phyloP scores from a whole-genome alignment of 2,329 filamentous ascomycete genomes.

The Colletotrichum viniferum region DNA sequence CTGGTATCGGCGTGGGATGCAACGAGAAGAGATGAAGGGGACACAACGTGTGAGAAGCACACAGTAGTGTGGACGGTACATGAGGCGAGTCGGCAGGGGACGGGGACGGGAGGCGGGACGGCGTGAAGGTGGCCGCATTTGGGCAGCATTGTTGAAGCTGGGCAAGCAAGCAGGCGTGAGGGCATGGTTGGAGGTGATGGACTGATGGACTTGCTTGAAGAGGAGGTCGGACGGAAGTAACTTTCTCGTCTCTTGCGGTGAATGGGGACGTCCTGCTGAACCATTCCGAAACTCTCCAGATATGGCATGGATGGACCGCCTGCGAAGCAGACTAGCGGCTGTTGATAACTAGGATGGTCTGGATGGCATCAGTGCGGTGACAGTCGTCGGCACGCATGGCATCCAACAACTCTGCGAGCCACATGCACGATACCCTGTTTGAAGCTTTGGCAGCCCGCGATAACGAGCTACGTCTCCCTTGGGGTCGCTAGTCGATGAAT shows the following conservation, averaged over 20 bases:
- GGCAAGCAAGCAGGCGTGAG: neutral
- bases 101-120: neutral
- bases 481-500: neutral
- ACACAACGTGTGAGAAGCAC: neutral
- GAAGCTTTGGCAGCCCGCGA: neutral
- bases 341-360: neutral
- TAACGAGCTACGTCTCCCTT: constrained; percentile 1
- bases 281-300: constrained; percentile 4
- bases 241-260: constrained; percentile 10
- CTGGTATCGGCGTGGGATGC: neutral
- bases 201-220: neutral
- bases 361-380: constrained; percentile 18
- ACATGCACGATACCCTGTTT: neutral
- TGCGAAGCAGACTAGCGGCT: constrained; percentile 1
- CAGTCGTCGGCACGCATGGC: constrained; percentile 14
- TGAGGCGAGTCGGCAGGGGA: neutral
- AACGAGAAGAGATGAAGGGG: neutral
- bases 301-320: neutral
- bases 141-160: neutral
- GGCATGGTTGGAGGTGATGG: neutral
- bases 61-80: neutral
- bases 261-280: constrained; percentile 2
- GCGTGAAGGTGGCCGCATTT: constrained; percentile 12
- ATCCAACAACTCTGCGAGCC: neutral
- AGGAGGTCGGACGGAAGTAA: neutral